Percentiles rank a stretch among this genome's conserved stretches.
These are phyloP conservation scores for Phytopythium aichiense DNA, from an alignment of 352 stramenopile species.

Conservation along the genomic window DNA sequence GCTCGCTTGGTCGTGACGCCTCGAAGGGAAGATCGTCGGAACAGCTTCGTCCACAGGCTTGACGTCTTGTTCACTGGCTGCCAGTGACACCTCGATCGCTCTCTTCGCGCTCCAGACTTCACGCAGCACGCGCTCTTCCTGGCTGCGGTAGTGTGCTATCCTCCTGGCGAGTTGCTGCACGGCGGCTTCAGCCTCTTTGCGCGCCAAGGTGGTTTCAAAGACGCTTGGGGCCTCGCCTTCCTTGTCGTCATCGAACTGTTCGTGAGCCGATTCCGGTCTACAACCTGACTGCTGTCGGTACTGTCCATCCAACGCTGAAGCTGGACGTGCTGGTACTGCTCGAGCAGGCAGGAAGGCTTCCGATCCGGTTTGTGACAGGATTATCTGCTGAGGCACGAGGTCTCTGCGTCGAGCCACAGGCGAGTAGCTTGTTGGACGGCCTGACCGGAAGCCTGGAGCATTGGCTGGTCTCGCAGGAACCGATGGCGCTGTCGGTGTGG, in stretches of 20 bases:
- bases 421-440: neutral
- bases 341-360: neutral
- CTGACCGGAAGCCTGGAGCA: too few species aligned
- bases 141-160: constrained; percentile 45
- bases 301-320: neutral
- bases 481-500: neutral
- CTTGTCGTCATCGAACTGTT: neutral
- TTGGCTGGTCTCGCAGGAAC: neutral
- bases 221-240: constrained; percentile 19
- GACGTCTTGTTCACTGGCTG: neutral
- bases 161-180: constrained; percentile 42
- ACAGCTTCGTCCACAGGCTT: neutral
- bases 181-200: constrained; percentile 50
- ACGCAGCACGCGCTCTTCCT: constrained; percentile 50
- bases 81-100: constrained; percentile 24
- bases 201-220: constrained; percentile 37
- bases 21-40: neutral
- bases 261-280: neutral
- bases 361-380: neutral
- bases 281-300: neutral
- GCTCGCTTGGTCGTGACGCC: neutral
- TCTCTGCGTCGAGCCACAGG: constrained; percentile 4
- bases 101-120: constrained; percentile 49
- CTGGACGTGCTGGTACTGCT: neutral
- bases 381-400: constrained; percentile 1